phyloP scores from a whole-genome alignment of 768 basidiomycete genomes.

The Leccinum ochraceum region DNA sequence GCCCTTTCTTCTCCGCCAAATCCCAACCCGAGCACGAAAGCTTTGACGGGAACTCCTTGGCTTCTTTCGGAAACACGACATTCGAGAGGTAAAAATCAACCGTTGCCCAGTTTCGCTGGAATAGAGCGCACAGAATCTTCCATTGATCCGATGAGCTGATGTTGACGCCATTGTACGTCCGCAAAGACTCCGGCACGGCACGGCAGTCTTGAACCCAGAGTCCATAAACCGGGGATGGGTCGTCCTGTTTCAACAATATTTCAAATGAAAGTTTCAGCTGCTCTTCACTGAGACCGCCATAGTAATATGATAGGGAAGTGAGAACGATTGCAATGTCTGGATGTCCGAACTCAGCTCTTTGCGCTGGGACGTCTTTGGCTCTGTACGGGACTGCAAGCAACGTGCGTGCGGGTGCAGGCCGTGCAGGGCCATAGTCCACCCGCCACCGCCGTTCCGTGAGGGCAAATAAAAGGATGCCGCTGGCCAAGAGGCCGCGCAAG shows the following conservation, averaged over 20 bases:
- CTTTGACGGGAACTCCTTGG: constrained; percentile 48
- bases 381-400: constrained; percentile 35
- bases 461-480: constrained; percentile 25
- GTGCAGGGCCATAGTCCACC: constrained; percentile 33
- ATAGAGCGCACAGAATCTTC: constrained; percentile 33
- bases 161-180: constrained; percentile 43
- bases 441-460: constrained; percentile 34
- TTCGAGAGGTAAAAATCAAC: constrained; percentile 49
- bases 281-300: constrained; percentile 8
- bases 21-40: constrained; percentile 56
- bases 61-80: constrained; percentile 52
- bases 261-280: constrained; percentile 3
- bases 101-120: constrained; percentile 38
- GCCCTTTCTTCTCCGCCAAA: constrained; percentile 40
- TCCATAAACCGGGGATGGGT: constrained; percentile 43
- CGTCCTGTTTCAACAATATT: constrained; percentile 39
- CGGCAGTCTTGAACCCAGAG: constrained; percentile 34
- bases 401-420: constrained; percentile 4
- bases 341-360: constrained; percentile 36
- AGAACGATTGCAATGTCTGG: constrained; percentile 35
- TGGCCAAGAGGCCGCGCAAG: constrained; percentile 32
- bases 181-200: constrained; percentile 33
- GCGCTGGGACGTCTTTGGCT: constrained; percentile 35
- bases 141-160: constrained; percentile 39
- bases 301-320: constrained; percentile 37